These are phyloP conservation scores for Ambispora gerdemannii DNA, from an alignment of 192 early-diverging fungal species.

Conservation along the genomic window DNA sequence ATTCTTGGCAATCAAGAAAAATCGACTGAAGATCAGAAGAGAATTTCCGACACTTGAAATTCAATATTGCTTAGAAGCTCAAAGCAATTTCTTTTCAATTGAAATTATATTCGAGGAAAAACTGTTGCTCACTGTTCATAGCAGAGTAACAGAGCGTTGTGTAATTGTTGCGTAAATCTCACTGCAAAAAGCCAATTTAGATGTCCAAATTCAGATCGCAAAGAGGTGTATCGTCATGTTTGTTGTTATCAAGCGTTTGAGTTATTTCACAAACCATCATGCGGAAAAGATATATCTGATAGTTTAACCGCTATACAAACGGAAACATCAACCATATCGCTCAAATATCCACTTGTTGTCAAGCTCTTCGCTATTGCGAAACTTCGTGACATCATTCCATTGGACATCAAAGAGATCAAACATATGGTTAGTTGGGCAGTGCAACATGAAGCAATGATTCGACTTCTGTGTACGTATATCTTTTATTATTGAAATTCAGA, in stretches of 20 bases:
- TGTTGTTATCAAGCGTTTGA: background rate
- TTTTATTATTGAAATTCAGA: too few relatives aligned
- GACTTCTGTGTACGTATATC: too few relatives aligned
- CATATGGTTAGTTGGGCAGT: background rate
- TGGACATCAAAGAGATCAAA: background rate
- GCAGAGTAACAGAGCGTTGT: background rate
- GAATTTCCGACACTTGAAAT: background rate
- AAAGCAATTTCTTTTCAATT: background rate
- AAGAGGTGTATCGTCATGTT: background rate
- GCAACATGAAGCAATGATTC: too few relatives aligned
- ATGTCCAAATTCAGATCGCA: background rate
- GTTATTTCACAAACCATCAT: background rate
- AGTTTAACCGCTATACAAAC: background rate
- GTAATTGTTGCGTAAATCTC: background rate
- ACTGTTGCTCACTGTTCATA: background rate
- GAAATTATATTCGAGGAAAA: background rate
- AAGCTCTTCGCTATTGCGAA: background rate
- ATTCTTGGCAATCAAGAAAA: background rate
- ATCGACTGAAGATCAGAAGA: background rate
- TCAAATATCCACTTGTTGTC: background rate
- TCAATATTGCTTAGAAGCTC: background rate
- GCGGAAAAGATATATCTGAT: too few relatives aligned
- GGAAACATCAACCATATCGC: background rate
- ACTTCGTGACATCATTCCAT: background rate
- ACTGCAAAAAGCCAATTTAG: background rate